Conservation (phyloP, 2,329 filamentous ascomycete genomes). For the Monosporascus sp. region DNA sequence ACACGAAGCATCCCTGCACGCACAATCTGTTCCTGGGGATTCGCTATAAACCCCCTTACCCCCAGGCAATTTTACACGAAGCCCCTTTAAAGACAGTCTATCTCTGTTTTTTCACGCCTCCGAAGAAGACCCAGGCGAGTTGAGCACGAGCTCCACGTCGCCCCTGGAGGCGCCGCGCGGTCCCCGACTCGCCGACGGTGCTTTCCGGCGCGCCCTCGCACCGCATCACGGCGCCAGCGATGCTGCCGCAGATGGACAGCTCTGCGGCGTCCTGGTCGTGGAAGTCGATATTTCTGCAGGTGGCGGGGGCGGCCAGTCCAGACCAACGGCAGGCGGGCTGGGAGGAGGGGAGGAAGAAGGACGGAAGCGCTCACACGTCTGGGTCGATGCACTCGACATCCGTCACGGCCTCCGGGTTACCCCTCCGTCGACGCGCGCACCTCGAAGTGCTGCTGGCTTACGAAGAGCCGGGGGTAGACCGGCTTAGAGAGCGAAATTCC, state of each 20-base stretch:
- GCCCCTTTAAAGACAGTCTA: too few relatives aligned
- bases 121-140: conserved; percentile 15
- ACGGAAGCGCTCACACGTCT: conserved; percentile 29
- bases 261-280: conserved; percentile 46
- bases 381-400: conserved; percentile 36
- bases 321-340: neutral
- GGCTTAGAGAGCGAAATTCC: conserved; percentile 28
- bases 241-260: conserved; percentile 47
- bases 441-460: conserved; percentile 39
- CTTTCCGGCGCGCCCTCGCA: conserved; percentile 39
- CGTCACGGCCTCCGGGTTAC: conserved; percentile 35
- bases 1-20: too few relatives aligned
- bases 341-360: neutral
- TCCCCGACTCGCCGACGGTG: conserved; percentile 42
- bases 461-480: conserved; percentile 31
- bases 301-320: conserved; percentile 3
- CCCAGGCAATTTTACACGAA: too few relatives aligned
- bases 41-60: too few relatives aligned
- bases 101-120: neutral
- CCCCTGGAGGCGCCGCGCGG: conserved; percentile 42
- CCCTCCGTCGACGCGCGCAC: conserved; percentile 34
- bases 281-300: conserved; percentile 35
- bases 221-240: conserved; percentile 39
- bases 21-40: too few relatives aligned
- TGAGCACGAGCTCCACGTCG: conserved; percentile 39